Conservation (phyloP, 2,329 filamentous ascomycete genomes). For the Huntiella decipiens region DNA sequence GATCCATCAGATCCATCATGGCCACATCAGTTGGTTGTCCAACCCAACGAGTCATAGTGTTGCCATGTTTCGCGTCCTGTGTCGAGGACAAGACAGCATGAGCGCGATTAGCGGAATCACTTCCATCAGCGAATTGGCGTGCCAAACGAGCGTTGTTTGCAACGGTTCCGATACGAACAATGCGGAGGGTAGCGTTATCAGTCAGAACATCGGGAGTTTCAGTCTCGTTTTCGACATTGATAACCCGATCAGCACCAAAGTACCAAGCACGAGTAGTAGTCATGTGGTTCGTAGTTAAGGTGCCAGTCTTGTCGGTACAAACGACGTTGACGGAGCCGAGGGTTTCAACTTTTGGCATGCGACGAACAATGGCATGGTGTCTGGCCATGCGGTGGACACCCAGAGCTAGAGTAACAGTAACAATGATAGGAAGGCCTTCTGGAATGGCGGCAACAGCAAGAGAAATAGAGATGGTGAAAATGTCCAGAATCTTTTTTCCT, state of each 20-base stretch:
- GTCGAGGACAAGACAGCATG: slow-evolving; percentile 76
- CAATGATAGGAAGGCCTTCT: slow-evolving; percentile 91
- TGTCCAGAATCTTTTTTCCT: slow-evolving; percentile 75
- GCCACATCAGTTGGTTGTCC: slow-evolving; percentile 95
- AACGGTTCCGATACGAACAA: slow-evolving; percentile 84
- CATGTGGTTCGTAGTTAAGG: slow-evolving; percentile 95
- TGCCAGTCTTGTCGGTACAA: slow-evolving; percentile 96
- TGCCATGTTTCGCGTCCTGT: slow-evolving; percentile 29
- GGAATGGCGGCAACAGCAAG: slow-evolving; percentile 91
- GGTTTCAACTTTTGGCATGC: slow-evolving; percentile 92
- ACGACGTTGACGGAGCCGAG: slow-evolving; percentile 98
- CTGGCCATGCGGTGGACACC: slow-evolving; percentile 94
- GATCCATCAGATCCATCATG: slow-evolving; percentile 83
- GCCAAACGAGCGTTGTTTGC: slow-evolving; percentile 84
- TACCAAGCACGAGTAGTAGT: slow-evolving; percentile 94
- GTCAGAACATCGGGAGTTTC: slow-evolving; percentile 37
- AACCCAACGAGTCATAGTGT: slow-evolving; percentile 66
- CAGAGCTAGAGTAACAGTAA: slow-evolving; percentile 86
- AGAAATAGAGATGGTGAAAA: slow-evolving; percentile 95
- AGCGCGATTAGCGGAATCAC: slow-evolving; percentile 25
- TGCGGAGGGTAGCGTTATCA: slow-evolving; percentile 56
- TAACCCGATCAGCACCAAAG: slow-evolving; percentile 44
- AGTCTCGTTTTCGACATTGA: slow-evolving; percentile 36
- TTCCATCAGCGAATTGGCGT: slow-evolving; percentile 48
- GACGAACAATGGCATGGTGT: slow-evolving; percentile 83